Conservation (phyloP, 169 alveolate species). For the Cryptosporidium ubiquitum region DNA sequence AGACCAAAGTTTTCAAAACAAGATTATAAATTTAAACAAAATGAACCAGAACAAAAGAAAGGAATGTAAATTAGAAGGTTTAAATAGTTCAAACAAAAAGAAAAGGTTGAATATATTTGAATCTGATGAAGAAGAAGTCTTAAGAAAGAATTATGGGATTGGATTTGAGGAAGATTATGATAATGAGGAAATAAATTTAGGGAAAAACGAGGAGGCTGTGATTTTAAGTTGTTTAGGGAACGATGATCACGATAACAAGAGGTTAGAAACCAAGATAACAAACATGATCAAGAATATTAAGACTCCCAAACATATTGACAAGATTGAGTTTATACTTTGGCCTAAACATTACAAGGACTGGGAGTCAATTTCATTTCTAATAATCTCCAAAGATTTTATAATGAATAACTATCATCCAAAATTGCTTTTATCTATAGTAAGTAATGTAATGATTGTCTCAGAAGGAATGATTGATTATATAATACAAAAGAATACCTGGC, state of each 20-base stretch:
- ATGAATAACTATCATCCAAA: constrained; percentile 51
- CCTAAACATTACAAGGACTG: constrained; percentile 62
- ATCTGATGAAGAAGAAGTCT: background rate
- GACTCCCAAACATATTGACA: constrained; percentile 22
- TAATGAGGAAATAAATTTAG: background rate
- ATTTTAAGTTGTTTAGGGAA: constrained; percentile 59
- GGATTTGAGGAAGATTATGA: background rate
- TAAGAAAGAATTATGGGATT: background rate
- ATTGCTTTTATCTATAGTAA: constrained; percentile 41
- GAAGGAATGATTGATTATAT: constrained; percentile 62
- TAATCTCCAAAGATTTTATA: constrained; percentile 28
- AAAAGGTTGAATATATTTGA: background rate
- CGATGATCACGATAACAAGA: constrained; percentile 45
- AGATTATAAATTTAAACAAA: background rate
- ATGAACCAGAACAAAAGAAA: background rate
- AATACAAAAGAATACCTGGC: constrained; percentile 34
- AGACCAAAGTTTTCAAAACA: background rate
- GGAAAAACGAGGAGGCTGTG: background rate
- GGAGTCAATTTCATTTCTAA: constrained; percentile 65
- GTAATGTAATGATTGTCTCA: constrained; percentile 67
- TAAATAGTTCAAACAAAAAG: background rate
- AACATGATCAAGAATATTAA: constrained; percentile 48
- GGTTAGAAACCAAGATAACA: constrained; percentile 18
- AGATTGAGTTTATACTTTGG: constrained; percentile 53
- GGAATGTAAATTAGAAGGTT: background rate